These are phyloP conservation scores for Penicillium coprophilum DNA, from an alignment of 495 filamentous ascomycete species.

Conservation along the genomic window DNA sequence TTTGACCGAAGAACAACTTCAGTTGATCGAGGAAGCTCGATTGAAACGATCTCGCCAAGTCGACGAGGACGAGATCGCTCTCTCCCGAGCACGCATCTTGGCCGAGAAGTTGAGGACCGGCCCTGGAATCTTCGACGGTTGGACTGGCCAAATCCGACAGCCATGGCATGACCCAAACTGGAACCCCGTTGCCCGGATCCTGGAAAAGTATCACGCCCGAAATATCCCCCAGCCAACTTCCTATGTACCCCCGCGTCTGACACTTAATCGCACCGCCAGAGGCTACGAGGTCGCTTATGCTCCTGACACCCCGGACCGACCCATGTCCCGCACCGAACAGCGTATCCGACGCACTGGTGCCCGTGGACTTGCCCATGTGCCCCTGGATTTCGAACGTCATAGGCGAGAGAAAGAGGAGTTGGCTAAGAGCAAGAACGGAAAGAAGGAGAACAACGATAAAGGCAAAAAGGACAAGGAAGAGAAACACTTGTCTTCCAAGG, in stretches of 20 bases:
- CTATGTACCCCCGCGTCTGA: neutral
- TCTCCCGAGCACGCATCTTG: constrained; percentile 45
- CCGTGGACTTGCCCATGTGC: constrained; percentile 44
- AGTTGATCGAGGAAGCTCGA: constrained; percentile 18
- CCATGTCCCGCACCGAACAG: constrained; percentile 44
- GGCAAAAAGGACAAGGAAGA: neutral
- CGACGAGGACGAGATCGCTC: constrained; percentile 45
- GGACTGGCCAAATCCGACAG: constrained; percentile 12
- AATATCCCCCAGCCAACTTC: neutral
- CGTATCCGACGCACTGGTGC: constrained; percentile 42
- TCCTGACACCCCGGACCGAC: constrained; percentile 39
- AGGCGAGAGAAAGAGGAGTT: constrained; percentile 26
- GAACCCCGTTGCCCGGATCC: constrained; percentile 2
- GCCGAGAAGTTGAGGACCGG: constrained; percentile 43
- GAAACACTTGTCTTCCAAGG: neutral
- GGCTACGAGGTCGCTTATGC: constrained; percentile 43
- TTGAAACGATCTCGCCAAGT: constrained; percentile 26
- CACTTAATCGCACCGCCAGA: neutral
- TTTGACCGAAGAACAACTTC: constrained; percentile 19
- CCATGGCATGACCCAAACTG: constrained; percentile 13
- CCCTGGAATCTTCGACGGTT: constrained; percentile 34
- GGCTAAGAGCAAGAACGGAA: neutral
- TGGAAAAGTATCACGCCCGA: constrained; percentile 7
- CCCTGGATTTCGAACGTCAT: constrained; percentile 34
- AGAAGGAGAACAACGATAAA: neutral